phyloP scores from a whole-genome alignment of 805 yeast genomes.

The Sugiyamaella chiloensis region DNA sequence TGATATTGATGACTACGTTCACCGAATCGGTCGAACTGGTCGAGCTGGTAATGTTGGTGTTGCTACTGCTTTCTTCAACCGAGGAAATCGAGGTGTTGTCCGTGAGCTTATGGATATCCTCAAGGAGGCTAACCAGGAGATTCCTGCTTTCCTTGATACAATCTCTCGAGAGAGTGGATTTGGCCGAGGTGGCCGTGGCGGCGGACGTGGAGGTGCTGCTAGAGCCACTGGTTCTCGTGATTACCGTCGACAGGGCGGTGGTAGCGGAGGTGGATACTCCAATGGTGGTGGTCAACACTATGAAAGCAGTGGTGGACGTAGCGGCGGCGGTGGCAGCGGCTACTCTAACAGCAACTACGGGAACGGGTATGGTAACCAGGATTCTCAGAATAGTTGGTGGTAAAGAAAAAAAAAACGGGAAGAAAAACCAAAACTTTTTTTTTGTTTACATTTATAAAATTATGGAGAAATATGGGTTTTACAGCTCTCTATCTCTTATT shows the following conservation, averaged over 20 bases:
- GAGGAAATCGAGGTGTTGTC: constrained; percentile 85
- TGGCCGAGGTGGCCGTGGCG: constrained; percentile 54
- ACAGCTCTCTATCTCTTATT: constrained; percentile 1
- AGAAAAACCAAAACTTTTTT: not conserved
- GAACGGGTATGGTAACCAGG: constrained; percentile 27
- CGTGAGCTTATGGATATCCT: constrained; percentile 84
- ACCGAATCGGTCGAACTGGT: constrained; percentile 99
- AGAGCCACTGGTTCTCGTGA: constrained; percentile 45
- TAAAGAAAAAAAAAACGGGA: constrained; percentile 8
- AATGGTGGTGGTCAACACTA: constrained; percentile 33
- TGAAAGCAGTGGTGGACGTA: constrained; percentile 11
- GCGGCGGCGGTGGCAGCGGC: constrained; percentile 23
- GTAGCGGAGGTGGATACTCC: constrained; percentile 33
- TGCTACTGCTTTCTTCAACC: constrained; percentile 97
- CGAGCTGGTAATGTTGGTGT: constrained; percentile 99
- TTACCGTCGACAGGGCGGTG: constrained; percentile 47
- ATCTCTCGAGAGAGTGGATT: constrained; percentile 73
- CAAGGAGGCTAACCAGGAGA: constrained; percentile 95
- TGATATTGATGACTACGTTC: constrained; percentile 98
- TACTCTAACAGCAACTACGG: constrained; percentile 25
- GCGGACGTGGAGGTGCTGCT: constrained; percentile 39
- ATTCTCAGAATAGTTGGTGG: constrained; percentile 28
- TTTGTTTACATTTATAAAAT: too few species aligned
- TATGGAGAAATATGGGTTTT: not conserved
- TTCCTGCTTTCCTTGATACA: constrained; percentile 81